phyloP scores from a whole-genome alignment of 495 filamentous ascomycete genomes.

The Emericellopsis terricola region DNA sequence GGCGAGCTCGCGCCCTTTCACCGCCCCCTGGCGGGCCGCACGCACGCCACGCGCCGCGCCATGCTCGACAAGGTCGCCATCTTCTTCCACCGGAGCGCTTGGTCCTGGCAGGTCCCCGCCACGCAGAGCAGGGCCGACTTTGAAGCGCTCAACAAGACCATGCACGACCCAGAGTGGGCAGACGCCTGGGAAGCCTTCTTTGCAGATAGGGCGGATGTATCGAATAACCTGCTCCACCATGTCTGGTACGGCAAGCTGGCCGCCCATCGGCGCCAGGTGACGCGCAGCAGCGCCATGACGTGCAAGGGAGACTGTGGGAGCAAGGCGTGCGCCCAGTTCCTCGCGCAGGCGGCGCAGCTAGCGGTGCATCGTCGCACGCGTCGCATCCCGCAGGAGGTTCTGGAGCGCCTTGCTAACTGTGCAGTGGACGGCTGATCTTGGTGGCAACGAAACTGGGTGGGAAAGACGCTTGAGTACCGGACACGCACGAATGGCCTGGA shows the following conservation, averaged over 20 bases:
- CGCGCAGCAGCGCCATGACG: neutral
- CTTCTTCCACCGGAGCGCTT: neutral
- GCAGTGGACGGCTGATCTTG: too few species aligned
- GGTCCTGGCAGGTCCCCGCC: slow-evolving; percentile 1
- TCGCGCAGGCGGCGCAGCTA: too few species aligned
- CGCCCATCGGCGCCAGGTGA: neutral
- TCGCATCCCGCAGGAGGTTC: too few species aligned
- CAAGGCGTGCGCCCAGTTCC: too few species aligned
- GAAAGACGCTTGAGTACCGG: too few species aligned
- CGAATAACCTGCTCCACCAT: neutral
- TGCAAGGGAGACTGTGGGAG: neutral
- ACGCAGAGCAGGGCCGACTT: neutral
- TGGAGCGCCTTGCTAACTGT: too few species aligned
- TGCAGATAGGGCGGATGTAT: neutral
- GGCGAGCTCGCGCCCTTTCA: neutral
- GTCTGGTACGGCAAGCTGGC: neutral
- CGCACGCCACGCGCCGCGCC: neutral
- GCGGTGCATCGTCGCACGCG: too few species aligned
- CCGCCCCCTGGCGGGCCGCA: neutral
- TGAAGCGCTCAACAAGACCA: neutral
- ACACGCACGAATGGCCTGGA: too few species aligned
- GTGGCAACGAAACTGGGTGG: too few species aligned
- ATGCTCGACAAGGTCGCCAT: neutral
- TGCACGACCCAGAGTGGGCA: slow-evolving; percentile 1
- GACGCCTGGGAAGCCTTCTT: slow-evolving; percentile 1